phyloP scores from a whole-genome alignment of 1,284 basidiomycete species.

The Peniophora sp. region DNA sequence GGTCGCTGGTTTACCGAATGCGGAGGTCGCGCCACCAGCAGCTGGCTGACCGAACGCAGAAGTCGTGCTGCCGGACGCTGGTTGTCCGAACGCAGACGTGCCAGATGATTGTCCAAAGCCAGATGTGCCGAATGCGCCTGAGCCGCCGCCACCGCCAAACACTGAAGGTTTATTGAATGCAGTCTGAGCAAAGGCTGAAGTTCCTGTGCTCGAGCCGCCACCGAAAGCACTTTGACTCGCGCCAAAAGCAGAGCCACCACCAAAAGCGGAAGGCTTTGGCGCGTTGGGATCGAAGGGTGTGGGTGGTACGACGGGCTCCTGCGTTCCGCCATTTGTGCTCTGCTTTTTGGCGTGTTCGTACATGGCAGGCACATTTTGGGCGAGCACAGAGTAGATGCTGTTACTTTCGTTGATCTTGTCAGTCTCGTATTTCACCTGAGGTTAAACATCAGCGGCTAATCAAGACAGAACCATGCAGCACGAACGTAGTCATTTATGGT shows the following conservation, averaged over 20 bases:
- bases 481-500: constrained; percentile 67
- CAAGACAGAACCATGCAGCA: constrained; percentile 8
- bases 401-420: constrained; percentile 34
- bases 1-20: constrained; percentile 23
- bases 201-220: not conserved
- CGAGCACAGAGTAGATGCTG: constrained; percentile 34
- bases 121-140: constrained; percentile 20
- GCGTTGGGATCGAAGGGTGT: constrained; percentile 12
- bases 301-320: constrained; percentile 12
- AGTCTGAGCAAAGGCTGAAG: constrained; percentile 14
- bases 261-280: constrained; percentile 10
- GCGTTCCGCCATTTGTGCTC: constrained; percentile 11
- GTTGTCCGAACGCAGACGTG: constrained; percentile 28
- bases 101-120: constrained; percentile 23
- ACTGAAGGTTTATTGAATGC: constrained; percentile 14
- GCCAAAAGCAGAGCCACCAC: constrained; percentile 16
- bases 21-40: constrained; percentile 13
- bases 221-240: constrained; percentile 1
- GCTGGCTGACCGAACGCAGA: constrained; percentile 17
- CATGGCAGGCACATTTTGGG: constrained; percentile 34
- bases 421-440: constrained; percentile 49
- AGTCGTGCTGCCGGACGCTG: constrained; percentile 22
- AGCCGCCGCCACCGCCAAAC: constrained; percentile 13
- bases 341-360: constrained; percentile 43
- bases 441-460: constrained; percentile 11